Evolutionary conservation across 345 rosid species (phyloP).

Genomic region (Heritiera fomes): DNA sequence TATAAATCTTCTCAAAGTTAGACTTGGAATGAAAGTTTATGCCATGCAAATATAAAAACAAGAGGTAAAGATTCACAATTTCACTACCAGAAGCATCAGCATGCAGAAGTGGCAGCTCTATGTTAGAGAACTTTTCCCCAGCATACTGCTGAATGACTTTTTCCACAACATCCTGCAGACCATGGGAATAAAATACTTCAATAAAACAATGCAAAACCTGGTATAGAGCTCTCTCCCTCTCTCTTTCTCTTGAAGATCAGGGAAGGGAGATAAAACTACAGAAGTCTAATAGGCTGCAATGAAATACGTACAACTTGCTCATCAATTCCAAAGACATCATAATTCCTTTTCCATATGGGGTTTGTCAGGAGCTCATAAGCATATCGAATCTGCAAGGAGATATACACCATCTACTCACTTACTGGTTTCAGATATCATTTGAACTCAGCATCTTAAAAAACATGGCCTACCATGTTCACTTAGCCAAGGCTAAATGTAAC

Average conservation of each 20-base stretch:
- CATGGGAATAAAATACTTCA: conserved; percentile 26
- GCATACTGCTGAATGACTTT: conserved; percentile 46
- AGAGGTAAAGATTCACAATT: conserved; percentile 12
- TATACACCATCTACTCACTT: conserved; percentile 10
- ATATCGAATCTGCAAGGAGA: conserved; percentile 63
- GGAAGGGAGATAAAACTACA: conserved; percentile 1
- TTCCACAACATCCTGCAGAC: conserved; percentile 55
- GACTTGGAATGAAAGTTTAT: not conserved
- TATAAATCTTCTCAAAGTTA: conserved; percentile 11
- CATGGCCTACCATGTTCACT: not conserved
- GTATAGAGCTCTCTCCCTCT: not conserved
- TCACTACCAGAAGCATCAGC: conserved; percentile 61
- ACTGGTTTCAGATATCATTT: not conserved
- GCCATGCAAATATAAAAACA: not conserved
- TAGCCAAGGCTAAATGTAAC: not conserved
- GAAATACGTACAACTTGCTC: conserved; percentile 67
- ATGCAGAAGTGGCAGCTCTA: conserved; percentile 63
- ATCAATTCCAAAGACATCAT: conserved; percentile 74
- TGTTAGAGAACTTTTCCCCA: conserved; percentile 43
- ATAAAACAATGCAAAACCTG: not conserved
- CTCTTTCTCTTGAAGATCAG: not conserved
- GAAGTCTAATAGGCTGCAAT: conserved; percentile 12
- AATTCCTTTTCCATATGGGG: conserved; percentile 79
- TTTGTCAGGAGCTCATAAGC: conserved; percentile 78
- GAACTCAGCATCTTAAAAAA: not conserved